Evolutionary conservation across 129 eudicot genomes (phyloP).

Genomic region (Centrapalus pauciflorus): DNA sequence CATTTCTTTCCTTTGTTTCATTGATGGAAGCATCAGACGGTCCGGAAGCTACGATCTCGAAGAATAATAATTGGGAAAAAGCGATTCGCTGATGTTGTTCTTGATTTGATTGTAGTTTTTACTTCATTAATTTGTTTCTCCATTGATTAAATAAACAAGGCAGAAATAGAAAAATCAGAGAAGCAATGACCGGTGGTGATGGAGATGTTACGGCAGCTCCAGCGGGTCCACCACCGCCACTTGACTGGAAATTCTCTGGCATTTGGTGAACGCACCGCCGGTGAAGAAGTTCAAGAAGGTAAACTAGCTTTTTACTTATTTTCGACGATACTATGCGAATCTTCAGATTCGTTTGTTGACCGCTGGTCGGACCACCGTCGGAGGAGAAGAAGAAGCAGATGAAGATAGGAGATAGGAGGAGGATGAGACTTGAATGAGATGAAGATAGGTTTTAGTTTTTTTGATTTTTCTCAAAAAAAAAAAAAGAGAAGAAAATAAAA

Average conservation of each 20-base stretch:
- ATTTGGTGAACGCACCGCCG: constrained; percentile 74
- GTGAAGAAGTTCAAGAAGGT: constrained; percentile 76
- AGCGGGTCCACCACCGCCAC: constrained; percentile 62
- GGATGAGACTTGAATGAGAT: too few relatives aligned
- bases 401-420: too few relatives aligned
- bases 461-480: too few relatives aligned
- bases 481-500: too few relatives aligned
- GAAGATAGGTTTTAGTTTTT: too few relatives aligned
- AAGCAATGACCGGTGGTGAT: constrained; percentile 61
- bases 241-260: constrained; percentile 90
- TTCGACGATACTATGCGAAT: neutral
- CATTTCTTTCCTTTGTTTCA: constrained; percentile 12
- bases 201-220: constrained; percentile 58
- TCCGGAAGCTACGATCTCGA: constrained; percentile 31
- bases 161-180: neutral
- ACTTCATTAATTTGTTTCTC: constrained; percentile 9
- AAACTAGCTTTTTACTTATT: constrained; percentile 3
- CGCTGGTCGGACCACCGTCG: too few relatives aligned
- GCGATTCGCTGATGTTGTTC: constrained; percentile 31
- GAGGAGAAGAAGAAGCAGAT: too few relatives aligned
- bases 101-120: constrained; percentile 16
- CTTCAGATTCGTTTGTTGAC: constrained; percentile 3
- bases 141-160: neutral
- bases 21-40: constrained; percentile 22
- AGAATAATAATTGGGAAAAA: constrained; percentile 24